Base-by-base conservation (phyloP, 495 filamentous ascomycete genomes). In the Parathielavia hyrcaniae region DNA sequence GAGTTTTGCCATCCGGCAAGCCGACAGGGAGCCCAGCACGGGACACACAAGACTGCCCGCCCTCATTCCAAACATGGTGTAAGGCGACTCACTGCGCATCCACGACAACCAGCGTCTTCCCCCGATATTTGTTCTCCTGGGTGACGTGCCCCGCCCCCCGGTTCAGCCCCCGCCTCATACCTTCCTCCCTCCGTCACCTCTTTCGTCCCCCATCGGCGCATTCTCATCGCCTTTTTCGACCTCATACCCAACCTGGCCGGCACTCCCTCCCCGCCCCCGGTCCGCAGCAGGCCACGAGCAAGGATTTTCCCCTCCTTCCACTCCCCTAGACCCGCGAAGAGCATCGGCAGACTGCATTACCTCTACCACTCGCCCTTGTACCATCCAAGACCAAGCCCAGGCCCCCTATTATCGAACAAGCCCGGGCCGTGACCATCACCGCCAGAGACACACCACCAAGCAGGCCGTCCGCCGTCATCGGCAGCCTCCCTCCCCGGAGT, bases 81-180 rank as follows among this genome's bases (percentile, higher is more conserved):
- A 6, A 19, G 34, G n/a, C 11, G 47, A 57, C 14, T n/a, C 52
- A 14, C 35, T 45, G 12, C 32, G 32, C 5, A 34, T 53, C 35
- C 14, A 23, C 41, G 16, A 36, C 23, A 22, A 57, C n/a, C 53
- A 58, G 12, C 57, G 41, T 0, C 58, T 64, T 6, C 62, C 62
- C 11, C 53, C 63, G 4, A 65, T 65, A 11, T 61, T 53, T 4
- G 48, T 54, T 16, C 53, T 65, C 6, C 19, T 65, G 13, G 50
- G 35, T 4, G 53, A 45, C 12, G 19, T 63, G 14, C 61, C 44
- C 10, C 55, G 48, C 14, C 62, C 41, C 14, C 23, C 12, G 5
- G 30, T 13, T 9, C 53, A 36, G 22, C 51, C 9, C 6, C 35
- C 7, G 14, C 6, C 19, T 17, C 39, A 22, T 22, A 9, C 22